Evolutionary conservation across 768 basidiomycete species (phyloP).

Genomic region (Rhodotorula babjevae): DNA sequence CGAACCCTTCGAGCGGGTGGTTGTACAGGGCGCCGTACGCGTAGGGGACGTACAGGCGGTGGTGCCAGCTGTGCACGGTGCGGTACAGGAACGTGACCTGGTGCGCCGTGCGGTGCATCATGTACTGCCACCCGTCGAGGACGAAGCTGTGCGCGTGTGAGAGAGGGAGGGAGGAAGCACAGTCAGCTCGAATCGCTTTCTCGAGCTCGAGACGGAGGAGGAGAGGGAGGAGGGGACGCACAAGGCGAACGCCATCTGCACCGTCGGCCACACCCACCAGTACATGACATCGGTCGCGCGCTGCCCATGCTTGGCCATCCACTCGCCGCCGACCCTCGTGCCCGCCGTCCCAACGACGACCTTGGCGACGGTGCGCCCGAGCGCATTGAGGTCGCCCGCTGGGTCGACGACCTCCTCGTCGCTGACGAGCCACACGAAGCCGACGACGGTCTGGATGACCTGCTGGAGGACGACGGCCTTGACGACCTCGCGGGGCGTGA

Average conservation of each 20-base stretch:
- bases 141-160: constrained; percentile 74
- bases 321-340: constrained; percentile 47
- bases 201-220: too few species aligned
- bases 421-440: constrained; percentile 57
- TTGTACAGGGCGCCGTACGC: constrained; percentile 97
- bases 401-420: constrained; percentile 46
- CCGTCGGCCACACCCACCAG: constrained; percentile 83
- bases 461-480: constrained; percentile 83
- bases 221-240: constrained; percentile 54
- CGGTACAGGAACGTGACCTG: constrained; percentile 83
- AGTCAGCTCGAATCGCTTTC: not conserved
- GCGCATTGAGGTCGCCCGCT: constrained; percentile 27
- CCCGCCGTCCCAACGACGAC: constrained; percentile 51
- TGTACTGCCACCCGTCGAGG: constrained; percentile 98
- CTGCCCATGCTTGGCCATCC: constrained; percentile 50
- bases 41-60: constrained; percentile 92
- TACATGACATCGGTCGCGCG: constrained; percentile 62
- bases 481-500: constrained; percentile 65
- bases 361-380: constrained; percentile 46
- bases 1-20: constrained; percentile 88
- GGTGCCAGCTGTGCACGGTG: constrained; percentile 87
- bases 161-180: too few species aligned
- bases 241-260: constrained; percentile 75
- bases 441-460: constrained; percentile 70
- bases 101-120: constrained; percentile 76